Conservation (phyloP, 2,329 filamentous ascomycete genomes). For the Teratosphaeria pseudoeucalypti region DNA sequence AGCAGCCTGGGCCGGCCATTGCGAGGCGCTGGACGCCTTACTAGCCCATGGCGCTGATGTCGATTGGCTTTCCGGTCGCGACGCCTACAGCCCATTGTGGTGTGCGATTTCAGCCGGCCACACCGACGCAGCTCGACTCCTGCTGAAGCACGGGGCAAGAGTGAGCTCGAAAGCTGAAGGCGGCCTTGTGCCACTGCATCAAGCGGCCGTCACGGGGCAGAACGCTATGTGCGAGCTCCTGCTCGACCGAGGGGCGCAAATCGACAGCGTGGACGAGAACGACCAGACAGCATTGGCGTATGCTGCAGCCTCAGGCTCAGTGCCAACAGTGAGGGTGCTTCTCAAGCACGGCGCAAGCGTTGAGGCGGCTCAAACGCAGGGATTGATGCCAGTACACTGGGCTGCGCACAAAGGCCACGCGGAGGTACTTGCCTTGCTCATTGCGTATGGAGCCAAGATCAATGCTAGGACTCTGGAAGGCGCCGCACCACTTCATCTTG, state of each 20-base stretch:
- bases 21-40: constrained; percentile 15
- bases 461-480: constrained; percentile 13
- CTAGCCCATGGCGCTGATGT: constrained; percentile 17
- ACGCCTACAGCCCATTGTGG: constrained; percentile 21
- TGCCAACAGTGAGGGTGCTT: constrained; percentile 12
- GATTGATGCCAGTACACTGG: constrained; percentile 20
- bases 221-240: constrained; percentile 20
- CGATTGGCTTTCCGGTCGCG: constrained; percentile 18
- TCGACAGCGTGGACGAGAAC: constrained; percentile 17
- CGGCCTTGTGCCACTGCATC: constrained; percentile 17
- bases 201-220: constrained; percentile 21
- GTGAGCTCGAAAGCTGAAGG: constrained; percentile 14
- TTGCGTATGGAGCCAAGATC: constrained; percentile 12
- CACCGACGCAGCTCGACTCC: constrained; percentile 16
- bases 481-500: constrained; percentile 17
- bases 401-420: constrained; percentile 20
- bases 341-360: constrained; percentile 14
- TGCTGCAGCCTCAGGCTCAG: constrained; percentile 16
- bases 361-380: constrained; percentile 12
- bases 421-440: constrained; percentile 14
- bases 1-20: constrained; percentile 19
- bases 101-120: constrained; percentile 20
- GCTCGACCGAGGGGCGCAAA: constrained; percentile 18
- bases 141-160: constrained; percentile 18
- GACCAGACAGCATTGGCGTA: constrained; percentile 20